These are phyloP conservation scores for Aegle marmelos DNA, from an alignment of 345 rosid genomes.

Conservation along the genomic window DNA sequence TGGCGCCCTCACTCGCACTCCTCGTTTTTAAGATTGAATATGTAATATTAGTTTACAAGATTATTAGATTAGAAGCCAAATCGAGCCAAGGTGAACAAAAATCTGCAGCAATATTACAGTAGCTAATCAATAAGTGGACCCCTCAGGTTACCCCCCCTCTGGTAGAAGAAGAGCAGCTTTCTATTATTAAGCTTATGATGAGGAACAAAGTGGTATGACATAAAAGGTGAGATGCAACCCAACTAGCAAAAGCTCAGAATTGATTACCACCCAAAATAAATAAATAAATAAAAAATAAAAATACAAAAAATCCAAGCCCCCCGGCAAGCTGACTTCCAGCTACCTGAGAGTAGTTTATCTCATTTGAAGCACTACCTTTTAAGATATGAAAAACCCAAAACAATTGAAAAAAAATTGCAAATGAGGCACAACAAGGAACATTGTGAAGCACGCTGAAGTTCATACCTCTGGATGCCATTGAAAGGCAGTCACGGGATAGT, in stretches of 20 bases:
- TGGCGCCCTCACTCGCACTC: neutral
- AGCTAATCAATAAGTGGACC: neutral
- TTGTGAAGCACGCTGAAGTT: constrained; percentile 2
- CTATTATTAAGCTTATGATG: neutral
- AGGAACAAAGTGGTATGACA: neutral
- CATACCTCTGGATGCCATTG: constrained; percentile 98
- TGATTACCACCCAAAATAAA: too few species aligned
- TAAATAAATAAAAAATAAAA: too few species aligned
- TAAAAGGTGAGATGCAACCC: neutral
- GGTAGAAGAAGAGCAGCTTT: neutral
- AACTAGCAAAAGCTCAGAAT: neutral
- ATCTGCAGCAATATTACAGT: neutral
- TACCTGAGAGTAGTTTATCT: too few species aligned
- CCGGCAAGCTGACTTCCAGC: neutral
- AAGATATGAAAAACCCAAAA: neutral
- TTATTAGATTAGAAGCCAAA: neutral
- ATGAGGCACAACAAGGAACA: neutral
- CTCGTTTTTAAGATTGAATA: neutral
- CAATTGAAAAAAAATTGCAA: neutral
- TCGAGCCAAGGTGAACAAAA: neutral
- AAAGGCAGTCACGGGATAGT: constrained; percentile 83
- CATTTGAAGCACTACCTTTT: neutral
- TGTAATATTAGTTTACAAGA: neutral
- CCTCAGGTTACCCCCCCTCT: neutral
- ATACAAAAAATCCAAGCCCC: neutral